Percentiles rank a stretch among this genome's conserved stretches.
Evolutionary conservation across 2,329 filamentous ascomycete genomes (phyloP).

Genomic region (Didymella sp.): DNA sequence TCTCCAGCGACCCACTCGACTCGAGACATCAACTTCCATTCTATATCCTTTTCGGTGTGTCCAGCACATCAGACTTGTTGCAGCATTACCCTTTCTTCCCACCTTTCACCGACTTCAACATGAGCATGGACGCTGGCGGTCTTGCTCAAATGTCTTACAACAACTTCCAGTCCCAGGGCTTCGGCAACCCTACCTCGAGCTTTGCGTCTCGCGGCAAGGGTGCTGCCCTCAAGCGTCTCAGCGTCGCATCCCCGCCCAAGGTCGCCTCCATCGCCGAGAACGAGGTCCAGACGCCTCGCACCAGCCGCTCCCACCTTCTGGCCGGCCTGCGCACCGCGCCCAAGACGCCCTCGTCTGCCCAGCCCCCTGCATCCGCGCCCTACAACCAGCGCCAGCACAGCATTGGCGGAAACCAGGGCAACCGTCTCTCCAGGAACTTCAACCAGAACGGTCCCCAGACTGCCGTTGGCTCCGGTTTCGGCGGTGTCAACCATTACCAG

Average conservation of each 20-base stretch:
- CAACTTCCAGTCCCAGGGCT: constrained; percentile 69
- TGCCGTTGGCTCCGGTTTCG: constrained; percentile 62
- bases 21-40: constrained; percentile 38
- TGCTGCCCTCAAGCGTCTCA: constrained; percentile 87
- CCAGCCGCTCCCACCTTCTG: constrained; percentile 91
- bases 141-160: constrained; percentile 98
- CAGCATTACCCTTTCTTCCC: constrained; percentile 42
- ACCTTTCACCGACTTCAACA: constrained; percentile 38
- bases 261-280: constrained; percentile 71
- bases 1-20: constrained; percentile 23
- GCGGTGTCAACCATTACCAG: constrained; percentile 54
- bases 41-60: constrained; percentile 42
- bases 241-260: constrained; percentile 75
- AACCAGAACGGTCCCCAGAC: constrained; percentile 63
- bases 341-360: constrained; percentile 75
- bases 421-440: constrained; percentile 55
- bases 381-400: constrained; percentile 63
- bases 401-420: constrained; percentile 41
- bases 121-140: constrained; percentile 93
- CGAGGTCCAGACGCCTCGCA: constrained; percentile 77
- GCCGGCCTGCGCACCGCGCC: constrained; percentile 92
- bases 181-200: constrained; percentile 78
- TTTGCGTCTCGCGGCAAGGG: constrained; percentile 87
- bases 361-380: constrained; percentile 68
- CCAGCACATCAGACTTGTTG: constrained; percentile 37